A percentile compares a stretch with the other conserved stretches of the same genome.
phyloP scores from a whole-genome alignment of 257 asterid genomes.

The Cruciata laevipes region DNA sequence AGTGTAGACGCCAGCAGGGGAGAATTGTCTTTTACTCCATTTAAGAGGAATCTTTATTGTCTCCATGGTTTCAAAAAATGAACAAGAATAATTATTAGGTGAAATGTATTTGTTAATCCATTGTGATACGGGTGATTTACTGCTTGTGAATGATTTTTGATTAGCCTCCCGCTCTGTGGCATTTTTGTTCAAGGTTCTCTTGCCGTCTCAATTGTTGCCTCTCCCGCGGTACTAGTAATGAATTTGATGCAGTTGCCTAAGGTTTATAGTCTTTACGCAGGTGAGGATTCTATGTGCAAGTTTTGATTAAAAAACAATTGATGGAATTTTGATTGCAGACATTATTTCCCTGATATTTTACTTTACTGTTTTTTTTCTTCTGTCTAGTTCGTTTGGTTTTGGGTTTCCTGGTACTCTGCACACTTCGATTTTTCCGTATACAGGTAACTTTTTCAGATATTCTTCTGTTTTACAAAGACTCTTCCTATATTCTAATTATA shows the following conservation, averaged over 20 bases:
- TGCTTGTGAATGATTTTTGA: not conserved
- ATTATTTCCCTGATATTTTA: conserved; percentile 6
- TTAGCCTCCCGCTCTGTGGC: conserved; percentile 5
- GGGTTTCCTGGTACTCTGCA: conserved; percentile 58
- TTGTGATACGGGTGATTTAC: not conserved
- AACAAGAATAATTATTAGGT: not conserved
- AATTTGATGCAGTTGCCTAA: conserved; percentile 67
- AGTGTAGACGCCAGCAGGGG: not conserved
- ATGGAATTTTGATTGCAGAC: no score
- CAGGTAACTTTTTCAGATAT: conserved; percentile 40
- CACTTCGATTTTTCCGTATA: conserved; percentile 66
- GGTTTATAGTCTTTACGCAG: conserved; percentile 68
- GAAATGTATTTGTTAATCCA: not conserved
- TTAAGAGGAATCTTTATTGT: not conserved
- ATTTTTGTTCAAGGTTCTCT: conserved; percentile 55
- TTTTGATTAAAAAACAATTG: no score
- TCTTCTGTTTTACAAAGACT: not conserved
- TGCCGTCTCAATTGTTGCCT: conserved; percentile 60
- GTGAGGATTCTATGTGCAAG: conserved; percentile 28
- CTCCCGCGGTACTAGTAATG: conserved; percentile 58
- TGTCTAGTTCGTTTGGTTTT: conserved; percentile 74
- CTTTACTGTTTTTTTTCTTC: conserved; percentile 13
- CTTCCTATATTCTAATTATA: not conserved
- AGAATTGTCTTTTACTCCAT: not conserved
- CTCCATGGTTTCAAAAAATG: not conserved